Base-by-base conservation (phyloP, 768 basidiomycete genomes). In the Cubamyces lactineus region DNA sequence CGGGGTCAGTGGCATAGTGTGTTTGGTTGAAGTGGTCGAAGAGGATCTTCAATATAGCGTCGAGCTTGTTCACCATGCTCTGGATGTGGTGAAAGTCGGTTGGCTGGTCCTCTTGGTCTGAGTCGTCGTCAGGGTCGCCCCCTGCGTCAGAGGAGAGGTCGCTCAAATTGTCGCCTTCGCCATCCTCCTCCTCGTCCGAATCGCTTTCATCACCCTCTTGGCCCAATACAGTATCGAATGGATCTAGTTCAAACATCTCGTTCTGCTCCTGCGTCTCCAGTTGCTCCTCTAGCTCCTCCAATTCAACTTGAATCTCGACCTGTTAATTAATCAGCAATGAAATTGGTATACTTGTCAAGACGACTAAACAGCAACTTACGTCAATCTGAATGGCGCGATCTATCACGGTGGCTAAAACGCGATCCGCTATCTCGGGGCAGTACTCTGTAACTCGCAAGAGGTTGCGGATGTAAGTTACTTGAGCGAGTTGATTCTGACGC, bases 331-430 rank as follows among this genome's bases (percentile, higher is more conserved):
- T 61, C 17, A 23, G 45, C 45, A 24, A 11, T 46, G 21, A 46
- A 46, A 46, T 16, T 5, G n/a, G 19, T 11, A 17, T 9, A 9
- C 34, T 34, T 11, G 9, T 34, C 34, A 11, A 19, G 39, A 59
- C 52, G 2, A 3, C 42, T 21, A 50, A 5, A 40, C 38, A 34
- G 1, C 24, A 12, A 81, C 92, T 59, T 69, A 96, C 96, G 74
- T 99, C 97, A 60, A 99, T 95, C 74, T 96, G 89, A 34, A 98
- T 88, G 28, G 94, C 91, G n/a, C 94, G 87, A 73, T 97, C 95
- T 23, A 99, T 83, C 38, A 98, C 92, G 0, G 89, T 88, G 2
- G 87, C 88, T 38, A 98, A 77, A 43, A 98, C 87, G 66, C 87
- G 87, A 64, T 95, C 94, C 1, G 85, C 78, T 21, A 98, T 78